Evolutionary conservation across 345 rosid species (phyloP).

Genomic region (Aquilaria yunnanensis): DNA sequence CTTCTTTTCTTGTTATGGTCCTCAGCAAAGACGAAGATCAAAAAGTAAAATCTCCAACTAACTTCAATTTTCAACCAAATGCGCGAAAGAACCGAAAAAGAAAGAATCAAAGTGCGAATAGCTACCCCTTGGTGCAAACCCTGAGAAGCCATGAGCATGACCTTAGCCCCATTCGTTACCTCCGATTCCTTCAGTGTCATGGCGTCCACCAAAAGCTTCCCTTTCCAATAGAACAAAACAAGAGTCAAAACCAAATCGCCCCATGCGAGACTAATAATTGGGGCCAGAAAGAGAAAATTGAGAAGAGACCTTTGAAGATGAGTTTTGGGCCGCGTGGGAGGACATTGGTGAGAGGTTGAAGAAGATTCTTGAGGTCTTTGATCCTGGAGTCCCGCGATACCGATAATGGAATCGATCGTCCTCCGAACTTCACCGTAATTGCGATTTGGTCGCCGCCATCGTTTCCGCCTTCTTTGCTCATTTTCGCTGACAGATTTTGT

Average conservation of each 20-base stretch:
- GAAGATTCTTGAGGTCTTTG: slow-evolving; percentile 60
- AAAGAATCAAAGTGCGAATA: neutral
- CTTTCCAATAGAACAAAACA: slow-evolving; percentile 22
- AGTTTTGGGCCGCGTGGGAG: slow-evolving; percentile 96
- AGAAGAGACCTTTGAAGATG: slow-evolving; percentile 62
- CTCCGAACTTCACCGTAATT: slow-evolving; percentile 64
- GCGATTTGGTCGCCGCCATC: slow-evolving; percentile 16
- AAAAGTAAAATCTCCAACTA: neutral
- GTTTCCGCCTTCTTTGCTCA: slow-evolving; percentile 7
- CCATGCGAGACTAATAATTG: neutral
- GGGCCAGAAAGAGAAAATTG: neutral
- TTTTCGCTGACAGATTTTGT: neutral
- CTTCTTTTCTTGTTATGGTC: too few relatives aligned
- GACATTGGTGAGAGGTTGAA: slow-evolving; percentile 81
- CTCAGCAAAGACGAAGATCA: too few relatives aligned
- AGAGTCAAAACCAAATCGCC: neutral
- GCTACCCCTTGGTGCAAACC: slow-evolving; percentile 94
- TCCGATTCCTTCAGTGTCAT: slow-evolving; percentile 57
- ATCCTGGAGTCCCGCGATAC: slow-evolving; percentile 41
- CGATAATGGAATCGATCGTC: slow-evolving; percentile 52
- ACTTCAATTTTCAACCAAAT: neutral
- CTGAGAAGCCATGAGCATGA: slow-evolving; percentile 90
- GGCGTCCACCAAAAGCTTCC: slow-evolving; percentile 67
- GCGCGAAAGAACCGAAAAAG: neutral
- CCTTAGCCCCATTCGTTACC: slow-evolving; percentile 59